These are phyloP conservation scores for Maudiozyma bulderi DNA, from an alignment of 805 yeast genomes.

Conservation along the genomic window DNA sequence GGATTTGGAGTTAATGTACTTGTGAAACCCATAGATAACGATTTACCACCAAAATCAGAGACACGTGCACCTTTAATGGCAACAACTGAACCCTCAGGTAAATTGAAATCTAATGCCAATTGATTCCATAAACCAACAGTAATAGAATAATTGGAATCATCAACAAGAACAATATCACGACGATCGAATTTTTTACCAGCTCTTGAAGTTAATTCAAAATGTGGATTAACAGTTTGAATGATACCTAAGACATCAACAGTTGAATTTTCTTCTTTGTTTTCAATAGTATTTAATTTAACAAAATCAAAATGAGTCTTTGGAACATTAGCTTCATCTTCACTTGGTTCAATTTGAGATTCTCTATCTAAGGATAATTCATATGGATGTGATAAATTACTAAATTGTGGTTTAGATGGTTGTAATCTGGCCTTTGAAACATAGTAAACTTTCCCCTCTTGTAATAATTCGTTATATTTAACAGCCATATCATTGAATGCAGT, in stretches of 20 bases:
- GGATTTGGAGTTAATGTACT: slow-evolving; percentile 76
- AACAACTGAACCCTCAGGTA: slow-evolving; percentile 71
- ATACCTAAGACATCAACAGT: slow-evolving; percentile 84
- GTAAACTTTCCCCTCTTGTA: slow-evolving; percentile 86
- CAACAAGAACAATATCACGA: slow-evolving; percentile 81
- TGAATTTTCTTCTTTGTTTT: slow-evolving; percentile 58
- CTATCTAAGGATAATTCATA: slow-evolving; percentile 78
- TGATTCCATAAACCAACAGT: slow-evolving; percentile 86
- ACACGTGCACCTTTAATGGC: slow-evolving; percentile 89
- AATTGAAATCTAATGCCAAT: slow-evolving; percentile 65
- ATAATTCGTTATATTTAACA: slow-evolving; percentile 60
- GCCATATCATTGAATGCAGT: slow-evolving; percentile 88
- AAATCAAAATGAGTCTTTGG: slow-evolving; percentile 77
- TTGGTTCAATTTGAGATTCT: slow-evolving; percentile 66
- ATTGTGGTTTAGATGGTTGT: slow-evolving; percentile 76
- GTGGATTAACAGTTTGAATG: slow-evolving; percentile 64
- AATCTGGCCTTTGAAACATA: slow-evolving; percentile 75
- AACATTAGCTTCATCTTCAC: slow-evolving; percentile 49
- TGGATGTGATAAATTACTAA: slow-evolving; percentile 74
- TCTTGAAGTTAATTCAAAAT: slow-evolving; percentile 72
- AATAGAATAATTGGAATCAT: slow-evolving; percentile 67
- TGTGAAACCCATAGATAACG: slow-evolving; percentile 68
- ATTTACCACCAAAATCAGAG: slow-evolving; percentile 79
- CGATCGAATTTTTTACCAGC: slow-evolving; percentile 90
- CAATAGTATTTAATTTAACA: slow-evolving; percentile 56